These are phyloP conservation scores for Sapria himalayana DNA, from an alignment of 345 rosid genomes.

Conservation along the genomic window DNA sequence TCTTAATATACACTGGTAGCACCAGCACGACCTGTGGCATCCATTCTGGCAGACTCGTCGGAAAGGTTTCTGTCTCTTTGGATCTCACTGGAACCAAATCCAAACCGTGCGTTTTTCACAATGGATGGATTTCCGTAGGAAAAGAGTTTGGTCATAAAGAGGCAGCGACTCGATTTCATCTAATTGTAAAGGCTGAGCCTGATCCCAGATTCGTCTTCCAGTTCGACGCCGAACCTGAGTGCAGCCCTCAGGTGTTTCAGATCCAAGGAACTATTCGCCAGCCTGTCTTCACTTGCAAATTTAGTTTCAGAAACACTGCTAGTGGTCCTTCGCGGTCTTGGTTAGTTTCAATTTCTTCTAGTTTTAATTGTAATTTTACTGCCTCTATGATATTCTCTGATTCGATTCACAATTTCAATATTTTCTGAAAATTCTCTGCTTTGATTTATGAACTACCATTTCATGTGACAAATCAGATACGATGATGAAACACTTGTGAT, in stretches of 20 bases:
- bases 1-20: conserved; percentile 53
- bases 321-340: conserved; percentile 55
- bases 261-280: conserved; percentile 67
- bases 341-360: conserved; percentile 14
- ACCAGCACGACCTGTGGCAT: conserved; percentile 56
- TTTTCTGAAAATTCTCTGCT: not conserved
- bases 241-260: conserved; percentile 87
- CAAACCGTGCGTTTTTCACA: conserved; percentile 34
- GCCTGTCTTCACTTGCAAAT: conserved; percentile 89
- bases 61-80: conserved; percentile 55
- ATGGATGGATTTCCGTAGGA: conserved; percentile 59
- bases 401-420: not conserved
- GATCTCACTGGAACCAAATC: conserved; percentile 43
- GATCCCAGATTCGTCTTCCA: conserved; percentile 92
- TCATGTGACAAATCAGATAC: too few relatives aligned
- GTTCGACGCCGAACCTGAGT: conserved; percentile 91
- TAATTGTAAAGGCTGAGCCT: conserved; percentile 67
- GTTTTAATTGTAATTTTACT: not conserved
- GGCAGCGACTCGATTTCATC: conserved; percentile 40
- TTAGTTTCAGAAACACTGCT: conserved; percentile 51
- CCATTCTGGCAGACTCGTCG: conserved; percentile 46
- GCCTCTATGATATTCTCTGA: not conserved
- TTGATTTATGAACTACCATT: not conserved
- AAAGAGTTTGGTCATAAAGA: conserved; percentile 27
- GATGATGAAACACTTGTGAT: too few relatives aligned